phyloP scores from a whole-genome alignment of 2,329 filamentous ascomycete genomes.

The Endothia cerciana region DNA sequence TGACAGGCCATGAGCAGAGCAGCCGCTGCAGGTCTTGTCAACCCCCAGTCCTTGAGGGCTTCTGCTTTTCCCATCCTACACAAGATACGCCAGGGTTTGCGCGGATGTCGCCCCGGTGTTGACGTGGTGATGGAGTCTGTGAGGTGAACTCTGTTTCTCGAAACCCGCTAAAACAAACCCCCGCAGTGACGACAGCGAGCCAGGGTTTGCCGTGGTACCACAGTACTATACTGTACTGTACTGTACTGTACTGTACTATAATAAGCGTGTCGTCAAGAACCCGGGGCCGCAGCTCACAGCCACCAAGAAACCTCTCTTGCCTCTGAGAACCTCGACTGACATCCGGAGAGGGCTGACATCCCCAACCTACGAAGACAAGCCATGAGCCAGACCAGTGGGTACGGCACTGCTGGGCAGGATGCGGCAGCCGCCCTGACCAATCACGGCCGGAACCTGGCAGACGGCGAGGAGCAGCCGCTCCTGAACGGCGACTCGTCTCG shows the following conservation, averaged over 20 bases:
- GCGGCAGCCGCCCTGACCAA: slow-evolving; percentile 18
- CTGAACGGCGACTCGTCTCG: slow-evolving; percentile 34
- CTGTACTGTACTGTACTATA: too few species aligned
- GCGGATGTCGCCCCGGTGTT: background rate
- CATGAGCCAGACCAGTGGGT: slow-evolving; percentile 23
- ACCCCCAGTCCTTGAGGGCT: too few species aligned
- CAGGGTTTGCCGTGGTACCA: background rate
- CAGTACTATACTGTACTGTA: too few species aligned
- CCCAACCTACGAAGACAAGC: background rate
- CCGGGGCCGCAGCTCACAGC: background rate
- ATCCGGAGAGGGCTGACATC: too few species aligned
- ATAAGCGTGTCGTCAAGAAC: background rate
- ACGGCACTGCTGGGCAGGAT: slow-evolving; percentile 25
- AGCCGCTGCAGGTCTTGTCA: too few species aligned
- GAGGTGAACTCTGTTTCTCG: background rate
- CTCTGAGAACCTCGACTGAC: too few species aligned
- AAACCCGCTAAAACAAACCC: background rate
- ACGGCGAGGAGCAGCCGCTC: slow-evolving; percentile 44
- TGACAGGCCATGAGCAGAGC: too few species aligned
- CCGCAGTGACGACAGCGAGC: slow-evolving; percentile 3
- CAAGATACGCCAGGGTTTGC: background rate
- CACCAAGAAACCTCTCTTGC: too few species aligned
- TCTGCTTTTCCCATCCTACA: too few species aligned
- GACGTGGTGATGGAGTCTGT: background rate
- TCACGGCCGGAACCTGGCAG: slow-evolving; percentile 23